These are phyloP conservation scores for Fusarium nisikadoi DNA, from an alignment of 2,329 filamentous ascomycete genomes.

Conservation along the genomic window DNA sequence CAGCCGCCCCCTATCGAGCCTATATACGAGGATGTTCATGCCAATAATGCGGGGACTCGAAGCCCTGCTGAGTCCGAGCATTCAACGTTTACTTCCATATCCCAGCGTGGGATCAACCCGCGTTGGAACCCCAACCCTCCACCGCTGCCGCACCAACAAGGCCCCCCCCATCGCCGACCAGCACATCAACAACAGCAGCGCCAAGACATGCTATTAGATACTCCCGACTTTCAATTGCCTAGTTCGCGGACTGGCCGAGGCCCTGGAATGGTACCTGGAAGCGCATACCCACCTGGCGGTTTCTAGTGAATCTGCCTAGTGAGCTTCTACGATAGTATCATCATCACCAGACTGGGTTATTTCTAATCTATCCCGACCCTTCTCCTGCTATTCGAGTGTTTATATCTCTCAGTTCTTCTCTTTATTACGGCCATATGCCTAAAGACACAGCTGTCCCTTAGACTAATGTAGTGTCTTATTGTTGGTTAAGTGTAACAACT, in stretches of 20 bases:
- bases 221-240: slow-evolving; percentile 86
- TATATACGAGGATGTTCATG: slow-evolving; percentile 72
- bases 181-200: slow-evolving; percentile 64
- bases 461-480: slow-evolving; percentile 21
- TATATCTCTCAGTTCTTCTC: slow-evolving; percentile 4
- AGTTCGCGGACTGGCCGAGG: slow-evolving; percentile 51
- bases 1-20: slow-evolving; percentile 49
- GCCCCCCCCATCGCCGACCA: slow-evolving; percentile 56
- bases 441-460: slow-evolving; percentile 15
- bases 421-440: slow-evolving; percentile 13
- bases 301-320: slow-evolving; percentile 39
- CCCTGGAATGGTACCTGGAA: slow-evolving; percentile 62
- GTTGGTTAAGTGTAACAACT: slow-evolving; percentile 12
- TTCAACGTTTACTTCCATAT: slow-evolving; percentile 90
- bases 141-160: slow-evolving; percentile 56
- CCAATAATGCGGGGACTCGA: slow-evolving; percentile 62
- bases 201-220: slow-evolving; percentile 80
- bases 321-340: not conserved
- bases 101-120: slow-evolving; percentile 88
- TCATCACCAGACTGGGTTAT: not conserved
- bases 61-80: slow-evolving; percentile 82
- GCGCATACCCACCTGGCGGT: slow-evolving; percentile 60
- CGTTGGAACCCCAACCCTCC: slow-evolving; percentile 76
- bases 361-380: slow-evolving; percentile 1
- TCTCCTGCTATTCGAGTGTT: slow-evolving; percentile 3